Evolutionary conservation across 352 stramenopile genomes (phyloP).

Genomic region (Globisporangium echinulatum): DNA sequence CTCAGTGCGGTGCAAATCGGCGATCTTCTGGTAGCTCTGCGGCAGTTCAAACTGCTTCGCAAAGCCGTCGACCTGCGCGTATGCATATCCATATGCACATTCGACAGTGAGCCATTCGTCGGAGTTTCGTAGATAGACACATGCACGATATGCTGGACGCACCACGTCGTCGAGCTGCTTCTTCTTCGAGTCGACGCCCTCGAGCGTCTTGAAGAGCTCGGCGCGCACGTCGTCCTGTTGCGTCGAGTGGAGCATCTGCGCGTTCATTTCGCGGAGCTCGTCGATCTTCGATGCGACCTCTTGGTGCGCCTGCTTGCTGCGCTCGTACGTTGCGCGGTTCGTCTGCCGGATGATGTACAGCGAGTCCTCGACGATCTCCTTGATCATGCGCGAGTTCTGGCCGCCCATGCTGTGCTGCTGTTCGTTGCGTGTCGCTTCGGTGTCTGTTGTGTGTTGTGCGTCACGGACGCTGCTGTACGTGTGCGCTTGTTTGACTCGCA

Average conservation of each 20-base stretch:
- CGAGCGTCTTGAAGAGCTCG: conserved; percentile 54
- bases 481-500: neutral
- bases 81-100: neutral
- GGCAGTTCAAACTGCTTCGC: conserved; percentile 73
- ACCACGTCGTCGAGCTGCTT: conserved; percentile 62
- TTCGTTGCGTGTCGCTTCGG: neutral
- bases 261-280: conserved; percentile 46
- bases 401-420: conserved; percentile 44
- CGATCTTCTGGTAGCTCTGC: conserved; percentile 62
- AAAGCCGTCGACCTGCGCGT: conserved; percentile 45
- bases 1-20: conserved; percentile 37
- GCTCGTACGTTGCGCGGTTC: conserved; percentile 59
- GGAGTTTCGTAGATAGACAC: too few relatives aligned
- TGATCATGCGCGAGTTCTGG: conserved; percentile 75
- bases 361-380: conserved; percentile 72
- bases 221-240: conserved; percentile 43
- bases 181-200: conserved; percentile 50
- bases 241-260: conserved; percentile 53
- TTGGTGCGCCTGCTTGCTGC: conserved; percentile 38
- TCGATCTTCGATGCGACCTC: conserved; percentile 60
- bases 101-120: too few relatives aligned
- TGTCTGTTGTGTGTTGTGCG: neutral
- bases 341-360: conserved; percentile 77
- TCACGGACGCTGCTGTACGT: neutral
- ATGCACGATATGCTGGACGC: neutral